A percentile compares a stretch with the other conserved stretches of the same genome.
Conservation (phyloP, 148 eudicot genomes). For the Amaranthus cruentus region DNA sequence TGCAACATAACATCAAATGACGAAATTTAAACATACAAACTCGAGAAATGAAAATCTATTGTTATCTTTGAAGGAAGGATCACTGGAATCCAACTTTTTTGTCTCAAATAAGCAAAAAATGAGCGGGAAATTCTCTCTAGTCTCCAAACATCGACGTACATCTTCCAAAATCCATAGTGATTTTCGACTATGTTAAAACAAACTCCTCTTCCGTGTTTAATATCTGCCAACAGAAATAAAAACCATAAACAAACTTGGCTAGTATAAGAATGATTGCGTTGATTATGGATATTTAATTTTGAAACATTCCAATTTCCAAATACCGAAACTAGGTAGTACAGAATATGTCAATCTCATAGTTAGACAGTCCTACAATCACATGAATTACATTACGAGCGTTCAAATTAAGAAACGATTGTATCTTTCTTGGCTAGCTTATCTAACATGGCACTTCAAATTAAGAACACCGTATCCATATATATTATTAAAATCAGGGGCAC, state of each 20-base stretch:
- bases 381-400: not conserved
- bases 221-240: constrained; percentile 11
- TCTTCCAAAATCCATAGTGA: not conserved
- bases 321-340: not conserved
- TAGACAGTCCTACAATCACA: not conserved
- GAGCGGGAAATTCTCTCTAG: not conserved
- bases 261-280: not conserved
- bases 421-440: not conserved
- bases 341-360: not conserved
- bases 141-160: not conserved
- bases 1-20: too few relatives aligned
- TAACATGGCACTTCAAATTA: too few relatives aligned
- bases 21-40: too few relatives aligned
- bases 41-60: not conserved
- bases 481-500: too few relatives aligned
- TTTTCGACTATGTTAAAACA: constrained; percentile 7
- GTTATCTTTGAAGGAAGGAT: not conserved
- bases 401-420: not conserved
- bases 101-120: constrained; percentile 7
- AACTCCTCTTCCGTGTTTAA: not conserved
- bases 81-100: not conserved
- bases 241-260: not conserved
- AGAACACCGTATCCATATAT: too few relatives aligned
- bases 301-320: not conserved
- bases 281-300: not conserved